Base-by-base conservation (phyloP, 148 eudicot genomes). In the Arctostaphylos glauca region DNA sequence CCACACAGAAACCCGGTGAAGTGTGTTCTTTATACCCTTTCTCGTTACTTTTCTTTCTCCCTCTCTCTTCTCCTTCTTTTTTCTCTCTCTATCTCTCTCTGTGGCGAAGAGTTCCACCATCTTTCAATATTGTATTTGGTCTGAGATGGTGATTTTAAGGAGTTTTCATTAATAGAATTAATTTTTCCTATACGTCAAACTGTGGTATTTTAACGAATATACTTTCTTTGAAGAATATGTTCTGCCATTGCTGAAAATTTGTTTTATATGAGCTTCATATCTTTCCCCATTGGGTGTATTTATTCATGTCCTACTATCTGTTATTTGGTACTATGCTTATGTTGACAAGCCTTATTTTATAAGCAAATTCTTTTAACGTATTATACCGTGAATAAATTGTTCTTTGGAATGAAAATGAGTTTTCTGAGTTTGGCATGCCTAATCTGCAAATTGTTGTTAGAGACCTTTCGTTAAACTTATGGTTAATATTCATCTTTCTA, bases 1-100 rank as follows among this genome's bases (percentile, higher is more conserved):
- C 77, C 60, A 70, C 73, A 47, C 81, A 90, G 80, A 91, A 88
- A 80, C 58, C 93, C 81, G 92, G 92, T 80, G 90, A 90, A 66
- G 97, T 93, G 74, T 79, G 94, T 92, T 77, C 75, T 68, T 82
- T 62, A 3, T 74, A 60, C 84, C 44, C 78, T 80, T 59, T 48
- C 18, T 10, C 72, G 6, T 50, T 5, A 0, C 54, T 9, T 50
- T 50, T 9, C 54, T 50, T 9, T 9, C 12, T 76, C 70, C 10
- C 49, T 79, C 16, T 4, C n/a, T 21, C 41, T 79, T 2, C 19
- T n/a, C 2, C 19, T 9, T 23, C 9, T 18, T 31, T 0, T 3
- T 8, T 58, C 64, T 58, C 62, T 54, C 15, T 54, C 4, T 54
- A 3, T 58, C 8, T 58, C 6, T 58, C 6, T 60, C 1, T 14